Conservation (phyloP, 345 rosid species). For the Physaria fendleri region DNA sequence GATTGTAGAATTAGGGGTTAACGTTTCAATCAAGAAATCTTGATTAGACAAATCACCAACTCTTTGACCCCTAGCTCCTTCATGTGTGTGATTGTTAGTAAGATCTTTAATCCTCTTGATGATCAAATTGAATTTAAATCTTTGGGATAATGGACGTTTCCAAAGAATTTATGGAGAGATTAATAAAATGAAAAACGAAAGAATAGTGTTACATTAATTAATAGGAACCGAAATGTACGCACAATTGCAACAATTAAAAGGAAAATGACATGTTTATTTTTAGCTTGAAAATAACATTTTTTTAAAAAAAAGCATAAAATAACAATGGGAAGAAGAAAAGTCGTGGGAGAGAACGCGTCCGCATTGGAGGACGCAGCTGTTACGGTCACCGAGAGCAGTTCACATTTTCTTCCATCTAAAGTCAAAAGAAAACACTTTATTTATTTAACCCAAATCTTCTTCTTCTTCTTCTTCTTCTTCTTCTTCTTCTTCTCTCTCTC, state of each 20-base stretch:
- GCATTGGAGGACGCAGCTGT: slow-evolving; percentile 26
- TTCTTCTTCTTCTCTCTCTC: neutral
- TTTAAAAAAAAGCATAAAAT: neutral
- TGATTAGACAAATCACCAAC: slow-evolving; percentile 19
- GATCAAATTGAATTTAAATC: neutral
- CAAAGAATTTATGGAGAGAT: slow-evolving; percentile 11
- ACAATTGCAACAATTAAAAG: neutral
- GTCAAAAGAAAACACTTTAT: slow-evolving; percentile 30
- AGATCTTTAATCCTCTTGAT: neutral
- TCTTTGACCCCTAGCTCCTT: neutral
- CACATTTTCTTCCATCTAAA: slow-evolving; percentile 22
- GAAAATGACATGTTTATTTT: neutral
- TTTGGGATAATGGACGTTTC: neutral
- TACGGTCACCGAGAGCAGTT: slow-evolving; percentile 22
- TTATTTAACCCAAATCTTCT: slow-evolving; percentile 1
- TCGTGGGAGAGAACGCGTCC: slow-evolving; percentile 46
- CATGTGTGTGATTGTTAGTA: neutral
- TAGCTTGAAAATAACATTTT: neutral
- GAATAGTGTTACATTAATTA: neutral
- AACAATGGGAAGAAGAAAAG: slow-evolving; percentile 30
- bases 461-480: too few species aligned
- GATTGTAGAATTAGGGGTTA: neutral
- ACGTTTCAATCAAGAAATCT: neutral
- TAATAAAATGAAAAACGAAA: neutral
- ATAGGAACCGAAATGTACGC: neutral